Conservation (phyloP, 2,329 filamentous ascomycete species). For the Ascomycota sp. region DNA sequence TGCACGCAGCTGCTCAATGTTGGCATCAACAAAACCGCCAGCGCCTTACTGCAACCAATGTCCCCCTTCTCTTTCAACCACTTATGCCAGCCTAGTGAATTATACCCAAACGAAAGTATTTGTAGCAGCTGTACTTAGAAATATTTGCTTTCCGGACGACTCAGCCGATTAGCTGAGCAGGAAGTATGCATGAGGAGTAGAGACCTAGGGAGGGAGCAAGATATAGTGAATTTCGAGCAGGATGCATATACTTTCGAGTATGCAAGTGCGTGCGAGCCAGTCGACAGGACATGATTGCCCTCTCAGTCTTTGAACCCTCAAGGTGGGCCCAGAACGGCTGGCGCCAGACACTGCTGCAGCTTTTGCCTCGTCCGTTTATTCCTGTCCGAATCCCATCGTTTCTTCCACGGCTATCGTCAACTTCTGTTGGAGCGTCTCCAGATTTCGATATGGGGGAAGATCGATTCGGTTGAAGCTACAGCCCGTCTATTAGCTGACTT, state of each 20-base stretch:
- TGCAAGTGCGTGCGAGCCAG: too few relatives aligned
- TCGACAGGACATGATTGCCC: too few relatives aligned
- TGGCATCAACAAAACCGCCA: constrained; percentile 6
- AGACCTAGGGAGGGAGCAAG: too few relatives aligned
- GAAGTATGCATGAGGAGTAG: too few relatives aligned
- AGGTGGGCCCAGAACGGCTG: too few relatives aligned
- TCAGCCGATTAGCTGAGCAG: too few relatives aligned
- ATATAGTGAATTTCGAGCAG: too few relatives aligned
- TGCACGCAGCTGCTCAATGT: background rate
- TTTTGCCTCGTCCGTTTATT: constrained; percentile 29
- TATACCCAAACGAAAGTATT: constrained; percentile 9
- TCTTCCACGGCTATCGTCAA: constrained; percentile 94
- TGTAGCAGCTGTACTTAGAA: constrained; percentile 1
- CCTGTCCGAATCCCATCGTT: constrained; percentile 95
- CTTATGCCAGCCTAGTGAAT: constrained; percentile 7
- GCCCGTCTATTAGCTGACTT: background rate
- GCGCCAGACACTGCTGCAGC: too few relatives aligned
- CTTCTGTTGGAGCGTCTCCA: constrained; percentile 70
- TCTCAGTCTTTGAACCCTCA: too few relatives aligned
- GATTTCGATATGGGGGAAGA: constrained; percentile 73
- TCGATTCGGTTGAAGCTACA: constrained; percentile 92
- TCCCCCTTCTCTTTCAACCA: constrained; percentile 8
- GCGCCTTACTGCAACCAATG: constrained; percentile 11
- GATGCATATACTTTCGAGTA: too few relatives aligned
- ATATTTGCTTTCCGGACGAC: too few relatives aligned